Evolutionary conservation across 352 stramenopile species (phyloP).

Genomic region (Globisporangium solare): DNA sequence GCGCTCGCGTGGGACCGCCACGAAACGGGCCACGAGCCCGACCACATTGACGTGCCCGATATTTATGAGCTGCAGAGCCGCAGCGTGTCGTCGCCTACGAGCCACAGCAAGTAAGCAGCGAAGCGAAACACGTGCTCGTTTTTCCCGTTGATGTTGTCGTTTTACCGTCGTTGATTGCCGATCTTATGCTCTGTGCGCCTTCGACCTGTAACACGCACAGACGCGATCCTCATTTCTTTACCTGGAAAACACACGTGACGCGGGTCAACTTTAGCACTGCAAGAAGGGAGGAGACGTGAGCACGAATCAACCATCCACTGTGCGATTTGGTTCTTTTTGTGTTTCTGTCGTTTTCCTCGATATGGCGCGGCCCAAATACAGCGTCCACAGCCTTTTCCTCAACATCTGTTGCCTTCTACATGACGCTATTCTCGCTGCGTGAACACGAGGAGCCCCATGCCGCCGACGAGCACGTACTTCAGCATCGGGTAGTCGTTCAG

Average conservation of each 20-base stretch:
- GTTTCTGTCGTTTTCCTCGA: background rate
- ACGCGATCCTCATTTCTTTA: background rate
- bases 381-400: too few relatives aligned
- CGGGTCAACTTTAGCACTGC: too few relatives aligned
- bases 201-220: too few relatives aligned
- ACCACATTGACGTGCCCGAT: slow-evolving; percentile 83
- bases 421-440: slow-evolving; percentile 65
- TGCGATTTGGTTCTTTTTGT: background rate
- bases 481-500: slow-evolving; percentile 98
- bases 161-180: background rate
- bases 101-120: background rate
- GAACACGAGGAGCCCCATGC: slow-evolving; percentile 79
- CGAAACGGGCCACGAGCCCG: slow-evolving; percentile 51
- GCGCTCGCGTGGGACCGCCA: slow-evolving; percentile 66
- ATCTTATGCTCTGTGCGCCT: too few relatives aligned
- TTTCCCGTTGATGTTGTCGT: background rate
- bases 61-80: slow-evolving; percentile 40
- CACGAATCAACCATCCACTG: too few relatives aligned
- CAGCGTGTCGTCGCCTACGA: background rate
- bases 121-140: background rate
- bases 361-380: too few relatives aligned
- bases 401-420: too few relatives aligned
- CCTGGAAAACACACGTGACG: background rate
- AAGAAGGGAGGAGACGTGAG: too few relatives aligned
- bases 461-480: slow-evolving; percentile 86